Evolutionary conservation across 805 yeast species (phyloP), one percentile per base, ranked within the genome.

Genomic region (Pichia ethanolica): DNA sequence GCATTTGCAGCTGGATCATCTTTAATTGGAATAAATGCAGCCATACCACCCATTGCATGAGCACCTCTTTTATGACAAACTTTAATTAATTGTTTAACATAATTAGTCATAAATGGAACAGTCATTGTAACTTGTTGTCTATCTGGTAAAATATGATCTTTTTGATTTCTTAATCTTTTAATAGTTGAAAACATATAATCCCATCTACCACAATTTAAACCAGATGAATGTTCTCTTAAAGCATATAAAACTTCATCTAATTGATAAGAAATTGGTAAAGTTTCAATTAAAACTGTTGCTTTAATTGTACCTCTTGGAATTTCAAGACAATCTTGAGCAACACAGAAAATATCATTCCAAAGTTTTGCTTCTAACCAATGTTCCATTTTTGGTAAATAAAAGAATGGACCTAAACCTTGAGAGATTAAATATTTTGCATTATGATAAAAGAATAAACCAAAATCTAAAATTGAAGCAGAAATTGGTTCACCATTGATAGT

Each of bases 1-100:
- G 72, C 71, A 68, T 86, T 85, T 53, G 81, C 78, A 52, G 71
- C 77, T 35, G 74, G 71, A 60, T 86, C 89, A 55, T 78, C 73
- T 66, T 85, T 85, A 69, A 85, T 85, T 55, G 93, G 91, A 59
- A 86, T 83, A 57, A 84, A 86, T 5, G 91, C 91, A 56, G 93
- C 91, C 95, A 86, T 86, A 58, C 95, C 95, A 59, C 95, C 93
- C 81, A 86, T 83, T 20, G 91, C 91, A 62, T 85, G 90, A 40
- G 85, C 91, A 54, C 83, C 85, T 70, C 91, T 77, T 59, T 78
- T 74, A 65, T 86, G 95, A 67, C 89, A 82, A 42, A 81, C 78
- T 65, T 82, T 75, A 57, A 86, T 87, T 65, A 86, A 72, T 59
- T 82, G 75, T 58, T 80, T 79, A 48, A 85, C 91, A 62, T 86